Percentiles rank a stretch among this genome's conserved stretches.
Conservation (phyloP, 164 flowering plant species). For the Kingdonia uniflora region DNA sequence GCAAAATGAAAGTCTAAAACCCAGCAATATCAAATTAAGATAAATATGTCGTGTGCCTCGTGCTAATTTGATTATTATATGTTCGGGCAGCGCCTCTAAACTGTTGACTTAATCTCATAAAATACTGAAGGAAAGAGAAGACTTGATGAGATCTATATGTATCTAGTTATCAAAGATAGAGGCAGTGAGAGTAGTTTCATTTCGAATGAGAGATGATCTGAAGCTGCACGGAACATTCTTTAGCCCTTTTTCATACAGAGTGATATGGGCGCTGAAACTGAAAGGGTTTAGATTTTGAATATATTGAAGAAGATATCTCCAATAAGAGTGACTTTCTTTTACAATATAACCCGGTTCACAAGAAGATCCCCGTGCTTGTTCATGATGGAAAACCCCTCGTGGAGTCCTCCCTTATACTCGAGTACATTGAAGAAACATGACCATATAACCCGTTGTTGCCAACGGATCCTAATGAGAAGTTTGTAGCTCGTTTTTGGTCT, state of each 20-base stretch:
- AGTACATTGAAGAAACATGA: constrained; percentile 7
- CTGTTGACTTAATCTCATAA: too few relatives aligned
- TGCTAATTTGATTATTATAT: too few relatives aligned
- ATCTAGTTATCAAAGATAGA: too few relatives aligned
- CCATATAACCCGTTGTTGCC: constrained; percentile 1
- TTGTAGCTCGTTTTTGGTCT: constrained; percentile 1
- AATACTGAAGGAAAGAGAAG: too few relatives aligned
- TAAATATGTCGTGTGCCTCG: too few relatives aligned
- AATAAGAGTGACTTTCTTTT: constrained; percentile 6
- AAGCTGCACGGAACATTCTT: background rate
- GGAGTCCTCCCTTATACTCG: constrained; percentile 2
- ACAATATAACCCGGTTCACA: constrained; percentile 3
- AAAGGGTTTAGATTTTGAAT: background rate
- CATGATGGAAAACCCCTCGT: background rate
- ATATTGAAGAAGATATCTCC: background rate
- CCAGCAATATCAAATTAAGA: too few relatives aligned
- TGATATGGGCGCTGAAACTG: constrained; percentile 5
- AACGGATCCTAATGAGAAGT: constrained; percentile 1
- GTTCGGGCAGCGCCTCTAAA: too few relatives aligned
- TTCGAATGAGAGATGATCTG: too few relatives aligned
- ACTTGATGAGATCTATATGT: too few relatives aligned
- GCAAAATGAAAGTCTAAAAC: too few relatives aligned
- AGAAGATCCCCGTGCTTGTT: constrained; percentile 5
- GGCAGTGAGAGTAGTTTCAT: too few relatives aligned
- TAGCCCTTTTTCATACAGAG: constrained; percentile 3